Base-by-base conservation (phyloP, 805 yeast genomes). In the Phaffomyces thermotolerans region DNA sequence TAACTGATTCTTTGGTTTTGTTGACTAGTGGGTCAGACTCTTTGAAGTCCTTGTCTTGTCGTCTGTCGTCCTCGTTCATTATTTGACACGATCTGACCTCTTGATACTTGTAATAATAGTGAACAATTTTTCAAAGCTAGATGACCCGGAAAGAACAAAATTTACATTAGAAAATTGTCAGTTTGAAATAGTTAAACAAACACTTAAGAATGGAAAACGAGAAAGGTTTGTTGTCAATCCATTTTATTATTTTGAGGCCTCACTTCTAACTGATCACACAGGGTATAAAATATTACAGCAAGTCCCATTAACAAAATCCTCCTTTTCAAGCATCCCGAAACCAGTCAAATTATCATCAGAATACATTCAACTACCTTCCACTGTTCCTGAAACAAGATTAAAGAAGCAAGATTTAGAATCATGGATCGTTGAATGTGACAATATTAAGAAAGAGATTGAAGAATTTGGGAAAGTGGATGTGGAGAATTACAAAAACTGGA, bases 231-330 rank as follows among this genome's bases (percentile, higher is more conserved):
- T 22, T 8, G 8, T 10, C 20, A 15, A n/a, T 31, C 14, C 13
- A 6, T 22, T 15, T 39, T 42, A 20, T 37, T 41, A 15, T 8
- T 4, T 3, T 13, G 13, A 10, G 4, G 29, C 13, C 4, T 15
- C 17, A 18, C 6, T 29, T 25, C 41, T 42, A 29, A 37, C 45
- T 27, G 12, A 8, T 3, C 3, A 12, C 8, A 13, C 30, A 40
- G 73, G 77, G 72, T 78, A 76, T 48, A 68, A 75, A 0, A 47
- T 72, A 13, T 63, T 78, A 6, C 64, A 71, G 31, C 78, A 77
- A 47, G 71, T 79, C 0, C 84, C 84, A 0, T 66, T 79, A 34
- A 70, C 76, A 14, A 64, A 72, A 33, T 75, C 78, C 44, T 82
- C 79, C 4, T 62, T 63, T 23, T 69, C 62, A 48, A 71, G 67